Conservation (phyloP, 2,329 filamentous ascomycete genomes). For the Chalaropsis ovoidea region DNA sequence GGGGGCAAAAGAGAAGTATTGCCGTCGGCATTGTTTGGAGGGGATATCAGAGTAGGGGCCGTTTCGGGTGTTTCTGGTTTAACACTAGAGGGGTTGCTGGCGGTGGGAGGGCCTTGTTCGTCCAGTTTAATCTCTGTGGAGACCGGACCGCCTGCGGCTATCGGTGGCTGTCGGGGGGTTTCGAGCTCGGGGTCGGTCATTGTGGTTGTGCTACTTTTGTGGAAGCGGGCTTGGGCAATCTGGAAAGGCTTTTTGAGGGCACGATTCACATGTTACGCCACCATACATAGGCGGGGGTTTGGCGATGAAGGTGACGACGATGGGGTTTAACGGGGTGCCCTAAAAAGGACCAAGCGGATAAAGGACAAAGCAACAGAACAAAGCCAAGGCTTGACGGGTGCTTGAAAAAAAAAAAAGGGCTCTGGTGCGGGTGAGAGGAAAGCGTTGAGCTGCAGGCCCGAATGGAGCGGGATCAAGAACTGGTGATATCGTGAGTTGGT, state of each 20-base stretch:
- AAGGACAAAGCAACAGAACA: neutral
- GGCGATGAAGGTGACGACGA: neutral
- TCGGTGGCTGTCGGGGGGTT: neutral
- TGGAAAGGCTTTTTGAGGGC: neutral
- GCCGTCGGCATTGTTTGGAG: neutral
- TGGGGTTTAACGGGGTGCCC: neutral
- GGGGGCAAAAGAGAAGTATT: neutral
- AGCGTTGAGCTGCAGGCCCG: too few relatives aligned
- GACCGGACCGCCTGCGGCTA: neutral
- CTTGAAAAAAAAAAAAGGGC: neutral
- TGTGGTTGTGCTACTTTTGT: neutral
- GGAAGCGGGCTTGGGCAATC: neutral
- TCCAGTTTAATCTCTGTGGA: neutral
- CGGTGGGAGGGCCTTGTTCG: neutral
- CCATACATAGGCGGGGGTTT: neutral
- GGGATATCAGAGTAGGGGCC: neutral
- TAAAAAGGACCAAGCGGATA: neutral
- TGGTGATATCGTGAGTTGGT: neutral
- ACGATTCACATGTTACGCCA: conserved; percentile 1
- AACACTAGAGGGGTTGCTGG: too few relatives aligned
- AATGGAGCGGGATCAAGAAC: too few relatives aligned
- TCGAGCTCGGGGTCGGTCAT: neutral
- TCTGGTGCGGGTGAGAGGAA: neutral
- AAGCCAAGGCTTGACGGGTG: neutral
- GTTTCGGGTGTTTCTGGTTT: neutral